Evolutionary conservation across 2,329 filamentous ascomycete genomes (phyloP), one percentile per base, ranked within the genome.

Genomic region (Scedosporium apiospermum): DNA sequence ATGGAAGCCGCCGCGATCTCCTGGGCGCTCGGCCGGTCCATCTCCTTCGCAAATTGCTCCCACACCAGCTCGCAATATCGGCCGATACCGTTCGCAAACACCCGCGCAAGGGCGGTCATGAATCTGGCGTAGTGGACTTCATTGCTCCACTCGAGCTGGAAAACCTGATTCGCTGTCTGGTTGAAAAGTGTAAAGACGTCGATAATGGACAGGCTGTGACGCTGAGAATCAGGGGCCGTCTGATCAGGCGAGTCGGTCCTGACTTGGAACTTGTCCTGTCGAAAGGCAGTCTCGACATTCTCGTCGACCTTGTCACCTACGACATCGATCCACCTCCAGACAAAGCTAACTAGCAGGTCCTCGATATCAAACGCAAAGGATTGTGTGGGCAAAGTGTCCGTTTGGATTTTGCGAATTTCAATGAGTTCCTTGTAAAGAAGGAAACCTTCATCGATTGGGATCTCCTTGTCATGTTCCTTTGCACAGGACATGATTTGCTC

Each of bases 151-250:
- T 93, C 86, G 10, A 99, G 81, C 67, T 91, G 81, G 62, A 90
- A 87, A 62, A 99, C 86, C 69, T 96, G 91, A 66, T 97, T 89
- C 42, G 96, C 86, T 18, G 89, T 90, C 75, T 97, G 90, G 69
- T 93, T 96, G 80, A 98, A 97, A 1, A 96, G 88, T 68, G 90
- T 88, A 77, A 97, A 98, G 53, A 96, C 87, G 73, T 99, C 95
- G 65, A 97, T 89, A 6, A 96, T 86, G 16, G 93, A 98, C 64
- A 93, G 86, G 72, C 93, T 98, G 75, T 98, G 95, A 34, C 93
- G 86, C 70, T 96, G 87, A 38, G 91, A 88, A 70, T 97, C 91
- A 1, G 83, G 82, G 0, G 88, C 81, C 44, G 87, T 79, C 34
- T 86, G 82, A 3, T 85, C 82, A 9, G 82, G 80, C 65, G 85